phyloP scores from a whole-genome alignment of 2,329 filamentous ascomycete genomes.

The Penicillium brevicompactum region DNA sequence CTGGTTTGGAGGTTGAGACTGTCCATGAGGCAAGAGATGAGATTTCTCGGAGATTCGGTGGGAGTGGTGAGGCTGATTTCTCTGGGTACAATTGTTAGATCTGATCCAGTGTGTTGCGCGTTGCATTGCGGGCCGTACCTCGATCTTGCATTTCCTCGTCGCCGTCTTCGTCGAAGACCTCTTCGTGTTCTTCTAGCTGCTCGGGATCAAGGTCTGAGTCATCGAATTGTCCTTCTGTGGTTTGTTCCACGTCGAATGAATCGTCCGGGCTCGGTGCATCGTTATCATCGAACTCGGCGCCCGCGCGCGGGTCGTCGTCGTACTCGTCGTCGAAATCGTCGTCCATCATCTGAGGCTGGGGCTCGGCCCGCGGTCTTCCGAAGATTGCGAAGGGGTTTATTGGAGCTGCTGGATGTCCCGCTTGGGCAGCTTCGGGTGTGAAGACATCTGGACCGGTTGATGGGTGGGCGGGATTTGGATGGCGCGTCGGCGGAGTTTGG shows the following conservation, averaged over 20 bases:
- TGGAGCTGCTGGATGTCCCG: slow-evolving; percentile 17
- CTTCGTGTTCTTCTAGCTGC: slow-evolving; percentile 21
- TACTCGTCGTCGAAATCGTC: slow-evolving; percentile 18
- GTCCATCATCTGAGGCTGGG: slow-evolving; percentile 10
- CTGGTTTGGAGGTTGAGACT: slow-evolving; percentile 63
- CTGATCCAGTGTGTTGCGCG: not conserved
- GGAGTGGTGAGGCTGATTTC: slow-evolving; percentile 39
- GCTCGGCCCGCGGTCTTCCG: slow-evolving; percentile 12
- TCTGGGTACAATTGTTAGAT: slow-evolving; percentile 24
- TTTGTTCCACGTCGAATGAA: slow-evolving; percentile 6
- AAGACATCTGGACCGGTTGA: slow-evolving; percentile 27
- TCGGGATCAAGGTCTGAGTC: slow-evolving; percentile 25
- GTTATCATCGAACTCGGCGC: slow-evolving; percentile 16
- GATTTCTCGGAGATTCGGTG: slow-evolving; percentile 60
- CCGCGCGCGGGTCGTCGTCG: slow-evolving; percentile 18
- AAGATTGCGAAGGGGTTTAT: slow-evolving; percentile 22
- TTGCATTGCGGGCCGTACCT: slow-evolving; percentile 20
- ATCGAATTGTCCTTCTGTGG: slow-evolving; percentile 7
- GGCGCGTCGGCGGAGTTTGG: slow-evolving; percentile 35
- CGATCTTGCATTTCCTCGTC: slow-evolving; percentile 40
- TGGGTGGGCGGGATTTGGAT: slow-evolving; percentile 29
- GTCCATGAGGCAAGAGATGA: slow-evolving; percentile 68
- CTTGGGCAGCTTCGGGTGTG: slow-evolving; percentile 24
- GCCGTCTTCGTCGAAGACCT: slow-evolving; percentile 23
- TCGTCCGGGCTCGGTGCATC: slow-evolving; percentile 24